Percentiles rank a stretch among this genome's conserved stretches.
Conservation (phyloP, 1,284 basidiomycete genomes). For the Microbotryum lychnidis-dioicae region DNA sequence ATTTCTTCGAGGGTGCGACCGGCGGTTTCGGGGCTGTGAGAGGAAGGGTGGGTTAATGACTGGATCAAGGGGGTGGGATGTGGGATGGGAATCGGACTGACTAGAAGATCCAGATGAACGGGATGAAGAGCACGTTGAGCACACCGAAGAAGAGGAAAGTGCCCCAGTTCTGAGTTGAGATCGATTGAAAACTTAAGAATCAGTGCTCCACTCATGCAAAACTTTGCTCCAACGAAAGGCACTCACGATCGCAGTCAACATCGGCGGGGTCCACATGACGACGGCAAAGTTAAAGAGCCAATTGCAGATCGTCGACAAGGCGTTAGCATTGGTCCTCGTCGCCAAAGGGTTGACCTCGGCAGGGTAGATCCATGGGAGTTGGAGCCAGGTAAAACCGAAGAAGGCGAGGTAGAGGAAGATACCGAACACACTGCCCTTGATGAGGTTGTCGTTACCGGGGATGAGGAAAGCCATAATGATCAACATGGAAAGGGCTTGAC, state of each 20-base stretch:
- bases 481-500: slow-evolving; percentile 46
- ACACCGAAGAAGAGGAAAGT: slow-evolving; percentile 32
- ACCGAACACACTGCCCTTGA: slow-evolving; percentile 38
- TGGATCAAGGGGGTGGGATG: too few relatives aligned
- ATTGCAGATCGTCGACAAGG: slow-evolving; percentile 48
- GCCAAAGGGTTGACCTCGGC: slow-evolving; percentile 50
- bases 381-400: slow-evolving; percentile 46
- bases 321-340: slow-evolving; percentile 49
- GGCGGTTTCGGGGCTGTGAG: slow-evolving; percentile 27
- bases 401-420: slow-evolving; percentile 47
- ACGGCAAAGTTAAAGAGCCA: slow-evolving; percentile 29
- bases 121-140: slow-evolving; percentile 30
- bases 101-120: slow-evolving; percentile 27
- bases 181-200: too few relatives aligned
- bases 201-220: too few relatives aligned
- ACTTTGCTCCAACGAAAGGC: too few relatives aligned
- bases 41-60: not conserved
- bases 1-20: slow-evolving; percentile 33
- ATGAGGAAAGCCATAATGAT: slow-evolving; percentile 47
- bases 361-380: slow-evolving; percentile 47
- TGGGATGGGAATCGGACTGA: not conserved
- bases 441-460: slow-evolving; percentile 22
- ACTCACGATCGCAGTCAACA: slow-evolving; percentile 20
- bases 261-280: slow-evolving; percentile 31
- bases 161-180: slow-evolving; percentile 10